These are phyloP conservation scores for Paramecium bursaria DNA, from an alignment of 73 alveolate species.

Conservation along the genomic window DNA sequence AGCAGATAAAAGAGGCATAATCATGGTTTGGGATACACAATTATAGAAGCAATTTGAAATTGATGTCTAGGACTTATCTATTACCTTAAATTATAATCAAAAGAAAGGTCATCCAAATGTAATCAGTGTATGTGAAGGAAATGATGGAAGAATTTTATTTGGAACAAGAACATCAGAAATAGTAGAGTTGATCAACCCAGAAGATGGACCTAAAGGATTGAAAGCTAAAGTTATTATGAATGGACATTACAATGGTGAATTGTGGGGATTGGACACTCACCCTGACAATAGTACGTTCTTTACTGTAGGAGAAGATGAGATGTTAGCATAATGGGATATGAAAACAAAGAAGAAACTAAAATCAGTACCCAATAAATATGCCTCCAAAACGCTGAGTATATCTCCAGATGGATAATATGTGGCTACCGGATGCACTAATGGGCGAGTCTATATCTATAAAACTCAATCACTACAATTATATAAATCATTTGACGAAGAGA, in stretches of 20 bases:
- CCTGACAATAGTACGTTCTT: slow-evolving; percentile 86
- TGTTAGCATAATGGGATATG: slow-evolving; percentile 95
- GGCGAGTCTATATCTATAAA: slow-evolving; percentile 89
- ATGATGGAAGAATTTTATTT: slow-evolving; percentile 88
- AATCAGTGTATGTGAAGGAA: slow-evolving; percentile 91
- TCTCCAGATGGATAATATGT: slow-evolving; percentile 88
- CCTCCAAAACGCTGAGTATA: slow-evolving; percentile 83
- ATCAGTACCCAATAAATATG: slow-evolving; percentile 83
- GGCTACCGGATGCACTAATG: slow-evolving; percentile 95
- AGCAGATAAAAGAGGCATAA: slow-evolving; percentile 94
- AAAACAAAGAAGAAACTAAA: slow-evolving; percentile 83
- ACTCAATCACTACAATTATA: slow-evolving; percentile 66
- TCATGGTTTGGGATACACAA: slow-evolving; percentile 80
- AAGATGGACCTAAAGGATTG: slow-evolving; percentile 55
- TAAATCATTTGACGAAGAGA: slow-evolving; percentile 70
- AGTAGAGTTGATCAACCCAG: slow-evolving; percentile 70
- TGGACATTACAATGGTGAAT: slow-evolving; percentile 96
- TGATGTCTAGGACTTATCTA: slow-evolving; percentile 56
- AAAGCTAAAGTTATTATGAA: slow-evolving; percentile 82
- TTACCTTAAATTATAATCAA: slow-evolving; percentile 27
- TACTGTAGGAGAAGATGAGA: slow-evolving; percentile 96
- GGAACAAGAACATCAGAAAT: slow-evolving; percentile 99
- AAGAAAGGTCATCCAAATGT: slow-evolving; percentile 78
- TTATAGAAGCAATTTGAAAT: slow-evolving; percentile 20
- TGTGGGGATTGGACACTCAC: slow-evolving; percentile 97